These are phyloP conservation scores for Capsella rubella DNA, from an alignment of 441 rosid species.

Conservation along the genomic window DNA sequence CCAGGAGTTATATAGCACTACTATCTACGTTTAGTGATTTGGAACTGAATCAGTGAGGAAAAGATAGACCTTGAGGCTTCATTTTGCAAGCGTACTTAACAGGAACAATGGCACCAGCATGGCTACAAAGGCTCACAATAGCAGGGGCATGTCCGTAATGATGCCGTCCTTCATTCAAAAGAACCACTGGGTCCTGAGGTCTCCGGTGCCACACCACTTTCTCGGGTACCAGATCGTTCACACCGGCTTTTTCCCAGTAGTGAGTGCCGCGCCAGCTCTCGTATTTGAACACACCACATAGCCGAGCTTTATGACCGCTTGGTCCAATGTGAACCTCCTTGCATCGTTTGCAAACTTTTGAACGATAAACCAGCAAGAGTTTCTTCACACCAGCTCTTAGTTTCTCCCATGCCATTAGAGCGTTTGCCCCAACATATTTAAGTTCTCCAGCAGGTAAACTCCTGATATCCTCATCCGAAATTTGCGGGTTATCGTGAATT, in stretches of 20 bases:
- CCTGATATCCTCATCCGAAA: conserved; percentile 44
- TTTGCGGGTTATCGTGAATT: conserved; percentile 26
- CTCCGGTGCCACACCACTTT: conserved; percentile 78
- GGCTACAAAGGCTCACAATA: conserved; percentile 71
- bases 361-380: conserved; percentile 65
- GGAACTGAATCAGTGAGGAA: conserved; percentile 35
- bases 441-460: conserved; percentile 54
- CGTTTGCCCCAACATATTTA: conserved; percentile 54
- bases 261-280: conserved; percentile 80
- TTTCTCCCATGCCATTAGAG: conserved; percentile 78
- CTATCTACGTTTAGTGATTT: conserved; percentile 5
- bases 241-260: conserved; percentile 77
- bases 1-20: background rate
- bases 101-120: conserved; percentile 77
- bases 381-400: conserved; percentile 68
- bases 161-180: conserved; percentile 62
- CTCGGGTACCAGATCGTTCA: conserved; percentile 78
- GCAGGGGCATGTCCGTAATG: conserved; percentile 93
- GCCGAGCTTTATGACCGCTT: conserved; percentile 80
- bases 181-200: conserved; percentile 80
- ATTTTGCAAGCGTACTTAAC: conserved; percentile 64
- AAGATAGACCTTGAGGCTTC: conserved; percentile 73
- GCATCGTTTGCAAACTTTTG: conserved; percentile 79
- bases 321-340: conserved; percentile 83
- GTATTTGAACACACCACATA: conserved; percentile 78